These are phyloP conservation scores for Aspergillus ellipticus DNA, from an alignment of 495 filamentous ascomycete genomes.

Conservation along the genomic window DNA sequence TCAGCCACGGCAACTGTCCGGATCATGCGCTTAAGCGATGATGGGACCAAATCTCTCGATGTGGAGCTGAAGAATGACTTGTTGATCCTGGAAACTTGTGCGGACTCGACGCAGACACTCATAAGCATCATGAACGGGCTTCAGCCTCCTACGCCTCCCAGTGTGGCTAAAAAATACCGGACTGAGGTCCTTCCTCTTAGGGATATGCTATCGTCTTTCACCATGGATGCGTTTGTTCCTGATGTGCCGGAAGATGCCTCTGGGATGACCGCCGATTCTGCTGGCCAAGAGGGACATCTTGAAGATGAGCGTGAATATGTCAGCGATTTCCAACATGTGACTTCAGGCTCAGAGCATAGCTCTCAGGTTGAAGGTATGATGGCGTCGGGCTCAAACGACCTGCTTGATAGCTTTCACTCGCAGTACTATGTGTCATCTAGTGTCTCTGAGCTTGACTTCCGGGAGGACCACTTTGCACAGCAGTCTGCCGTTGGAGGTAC, in stretches of 20 bases:
- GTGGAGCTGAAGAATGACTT: slow-evolving; percentile 81
- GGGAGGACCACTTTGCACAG: slow-evolving; percentile 76
- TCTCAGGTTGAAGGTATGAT: slow-evolving; percentile 36
- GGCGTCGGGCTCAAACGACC: slow-evolving; percentile 43
- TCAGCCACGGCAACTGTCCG: slow-evolving; percentile 65
- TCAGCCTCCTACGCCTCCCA: slow-evolving; percentile 76
- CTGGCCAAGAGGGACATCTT: slow-evolving; percentile 28
- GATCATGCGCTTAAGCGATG: slow-evolving; percentile 45
- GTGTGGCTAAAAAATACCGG: slow-evolving; percentile 75
- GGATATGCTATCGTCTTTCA: slow-evolving; percentile 86
- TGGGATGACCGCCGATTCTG: slow-evolving; percentile 9
- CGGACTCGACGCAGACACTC: slow-evolving; percentile 94
- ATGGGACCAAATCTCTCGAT: slow-evolving; percentile 63
- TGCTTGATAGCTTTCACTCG: slow-evolving; percentile 62
- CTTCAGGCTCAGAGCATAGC: slow-evolving; percentile 31
- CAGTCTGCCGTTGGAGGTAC: slow-evolving; percentile 59
- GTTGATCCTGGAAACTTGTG: slow-evolving; percentile 88
- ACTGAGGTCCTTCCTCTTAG: slow-evolving; percentile 81
- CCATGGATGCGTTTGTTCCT: slow-evolving; percentile 71
- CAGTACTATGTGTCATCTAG: slow-evolving; percentile 51
- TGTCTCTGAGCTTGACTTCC: slow-evolving; percentile 58
- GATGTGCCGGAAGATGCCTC: slow-evolving; percentile 18
- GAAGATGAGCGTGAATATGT: slow-evolving; percentile 59
- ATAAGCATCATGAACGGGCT: slow-evolving; percentile 76
- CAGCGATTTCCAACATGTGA: slow-evolving; percentile 57